These are phyloP conservation scores for Phytophthora brassicae DNA, from an alignment of 352 stramenopile species.

Conservation along the genomic window DNA sequence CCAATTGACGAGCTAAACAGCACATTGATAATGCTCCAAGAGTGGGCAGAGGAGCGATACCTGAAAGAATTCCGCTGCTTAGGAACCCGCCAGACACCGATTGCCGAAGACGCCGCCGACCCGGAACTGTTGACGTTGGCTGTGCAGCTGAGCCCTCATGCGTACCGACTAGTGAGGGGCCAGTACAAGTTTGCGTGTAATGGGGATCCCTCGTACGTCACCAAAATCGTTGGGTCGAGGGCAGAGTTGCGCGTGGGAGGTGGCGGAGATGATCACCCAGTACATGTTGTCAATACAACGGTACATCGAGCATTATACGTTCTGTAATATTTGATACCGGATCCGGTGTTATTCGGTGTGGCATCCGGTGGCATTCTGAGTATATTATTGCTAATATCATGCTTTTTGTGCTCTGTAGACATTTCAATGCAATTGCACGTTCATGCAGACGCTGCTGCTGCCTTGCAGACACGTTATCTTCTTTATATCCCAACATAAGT, in stretches of 20 bases:
- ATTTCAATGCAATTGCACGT: slow-evolving; percentile 7
- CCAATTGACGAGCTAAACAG: slow-evolving; percentile 1
- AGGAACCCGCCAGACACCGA: slow-evolving; percentile 1
- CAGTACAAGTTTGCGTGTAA: slow-evolving; percentile 9
- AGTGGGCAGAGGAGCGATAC: slow-evolving; percentile 13
- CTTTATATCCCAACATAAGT: not conserved
- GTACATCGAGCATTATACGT: not conserved
- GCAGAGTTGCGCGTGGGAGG: not conserved
- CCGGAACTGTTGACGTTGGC: slow-evolving; percentile 9
- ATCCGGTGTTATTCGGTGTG: slow-evolving; percentile 3
- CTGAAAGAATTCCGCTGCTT: slow-evolving; percentile 8
- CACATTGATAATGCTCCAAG: slow-evolving; percentile 15
- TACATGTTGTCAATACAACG: not conserved
- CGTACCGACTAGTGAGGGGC: not conserved
- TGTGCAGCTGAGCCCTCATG: slow-evolving; percentile 3
- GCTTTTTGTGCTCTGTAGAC: slow-evolving; percentile 4
- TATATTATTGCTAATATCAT: too few relatives aligned
- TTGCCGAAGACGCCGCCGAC: slow-evolving; percentile 1
- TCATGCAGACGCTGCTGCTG: slow-evolving; percentile 15
- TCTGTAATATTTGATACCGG: not conserved
- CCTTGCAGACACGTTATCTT: slow-evolving; percentile 11
- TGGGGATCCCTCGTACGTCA: not conserved
- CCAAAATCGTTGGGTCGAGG: not conserved
- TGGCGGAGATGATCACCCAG: not conserved
- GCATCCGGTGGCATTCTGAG: not conserved